These are phyloP conservation scores for Mortierella sp. DNA, from an alignment of 371 early-diverging fungal genomes.

Conservation along the genomic window DNA sequence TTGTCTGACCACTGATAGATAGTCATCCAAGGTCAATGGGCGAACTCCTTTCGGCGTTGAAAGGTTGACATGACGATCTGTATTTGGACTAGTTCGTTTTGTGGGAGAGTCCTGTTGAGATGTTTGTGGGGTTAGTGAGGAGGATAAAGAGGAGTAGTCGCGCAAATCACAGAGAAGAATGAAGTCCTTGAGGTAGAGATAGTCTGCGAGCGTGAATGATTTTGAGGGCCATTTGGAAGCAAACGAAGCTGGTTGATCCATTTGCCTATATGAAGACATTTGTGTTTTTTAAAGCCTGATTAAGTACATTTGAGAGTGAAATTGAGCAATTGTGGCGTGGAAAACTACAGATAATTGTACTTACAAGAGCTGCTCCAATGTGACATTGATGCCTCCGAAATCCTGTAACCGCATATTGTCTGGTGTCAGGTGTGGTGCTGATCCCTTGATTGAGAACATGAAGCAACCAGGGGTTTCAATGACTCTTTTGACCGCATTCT, in stretches of 20 bases:
- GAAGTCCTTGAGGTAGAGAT: constrained; percentile 63
- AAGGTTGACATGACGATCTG: constrained; percentile 75
- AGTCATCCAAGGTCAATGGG: constrained; percentile 66
- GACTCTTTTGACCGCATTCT: constrained; percentile 22
- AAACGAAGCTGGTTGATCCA: constrained; percentile 32
- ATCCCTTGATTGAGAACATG: constrained; percentile 76
- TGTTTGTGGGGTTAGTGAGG: neutral
- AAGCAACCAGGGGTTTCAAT: constrained; percentile 78
- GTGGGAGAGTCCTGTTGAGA: constrained; percentile 17
- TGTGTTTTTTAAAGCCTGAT: too few relatives aligned
- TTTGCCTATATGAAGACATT: constrained; percentile 17
- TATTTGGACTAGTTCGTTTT: constrained; percentile 62
- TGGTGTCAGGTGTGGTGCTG: constrained; percentile 81
- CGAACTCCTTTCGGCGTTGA: constrained; percentile 78
- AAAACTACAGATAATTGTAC: neutral
- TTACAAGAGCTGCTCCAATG: constrained; percentile 72
- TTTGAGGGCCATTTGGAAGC: constrained; percentile 24
- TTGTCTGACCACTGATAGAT: constrained; percentile 59
- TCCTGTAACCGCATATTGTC: constrained; percentile 69
- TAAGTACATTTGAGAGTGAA: too few relatives aligned
- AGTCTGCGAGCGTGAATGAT: constrained; percentile 68
- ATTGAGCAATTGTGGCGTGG: too few relatives aligned
- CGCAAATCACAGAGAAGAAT: constrained; percentile 75
- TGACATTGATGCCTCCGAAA: constrained; percentile 62
- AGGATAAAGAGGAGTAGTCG: constrained; percentile 63